Percentiles rank a stretch among this genome's conserved stretches.
Conservation (phyloP, 352 stramenopile genomes). For the Saprolegnia diclina region DNA sequence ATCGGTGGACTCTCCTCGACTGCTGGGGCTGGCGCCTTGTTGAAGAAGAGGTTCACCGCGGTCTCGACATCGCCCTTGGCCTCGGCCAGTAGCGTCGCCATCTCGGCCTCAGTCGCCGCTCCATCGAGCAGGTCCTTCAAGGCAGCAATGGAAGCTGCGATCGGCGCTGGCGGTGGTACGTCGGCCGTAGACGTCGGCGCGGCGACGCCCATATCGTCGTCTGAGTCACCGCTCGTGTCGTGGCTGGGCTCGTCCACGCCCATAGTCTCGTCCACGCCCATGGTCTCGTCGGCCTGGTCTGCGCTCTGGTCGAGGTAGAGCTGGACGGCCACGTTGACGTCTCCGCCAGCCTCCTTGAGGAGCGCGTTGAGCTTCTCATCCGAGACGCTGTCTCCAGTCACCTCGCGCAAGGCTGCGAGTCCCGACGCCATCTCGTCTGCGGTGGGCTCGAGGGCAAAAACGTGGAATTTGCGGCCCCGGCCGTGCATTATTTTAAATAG, state of each 20-base stretch:
- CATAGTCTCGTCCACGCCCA: background rate
- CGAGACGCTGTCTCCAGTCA: background rate
- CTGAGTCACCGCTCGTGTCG: background rate
- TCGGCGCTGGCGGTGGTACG: background rate
- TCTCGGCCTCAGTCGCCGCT: conserved; percentile 48
- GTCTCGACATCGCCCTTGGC: conserved; percentile 71
- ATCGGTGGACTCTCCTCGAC: conserved; percentile 7
- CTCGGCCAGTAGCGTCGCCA: conserved; percentile 49
- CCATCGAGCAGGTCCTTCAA: conserved; percentile 48
- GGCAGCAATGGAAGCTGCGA: background rate
- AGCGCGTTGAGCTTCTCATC: conserved; percentile 8
- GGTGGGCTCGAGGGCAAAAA: background rate
- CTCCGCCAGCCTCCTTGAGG: background rate
- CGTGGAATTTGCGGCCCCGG: background rate
- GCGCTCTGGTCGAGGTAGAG: background rate
- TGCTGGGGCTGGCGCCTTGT: conserved; percentile 42
- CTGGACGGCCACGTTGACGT: background rate
- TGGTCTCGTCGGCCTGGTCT: conserved; percentile 1
- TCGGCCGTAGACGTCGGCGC: background rate
- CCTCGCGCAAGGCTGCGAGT: conserved; percentile 1
- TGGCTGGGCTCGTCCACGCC: background rate
- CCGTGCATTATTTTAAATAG: no score
- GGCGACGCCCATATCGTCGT: background rate
- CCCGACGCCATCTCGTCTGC: background rate
- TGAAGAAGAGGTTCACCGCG: conserved; percentile 76